phyloP scores from a whole-genome alignment of 2,329 filamentous ascomycete genomes.

The Myriosclerotinia duriaeana region DNA sequence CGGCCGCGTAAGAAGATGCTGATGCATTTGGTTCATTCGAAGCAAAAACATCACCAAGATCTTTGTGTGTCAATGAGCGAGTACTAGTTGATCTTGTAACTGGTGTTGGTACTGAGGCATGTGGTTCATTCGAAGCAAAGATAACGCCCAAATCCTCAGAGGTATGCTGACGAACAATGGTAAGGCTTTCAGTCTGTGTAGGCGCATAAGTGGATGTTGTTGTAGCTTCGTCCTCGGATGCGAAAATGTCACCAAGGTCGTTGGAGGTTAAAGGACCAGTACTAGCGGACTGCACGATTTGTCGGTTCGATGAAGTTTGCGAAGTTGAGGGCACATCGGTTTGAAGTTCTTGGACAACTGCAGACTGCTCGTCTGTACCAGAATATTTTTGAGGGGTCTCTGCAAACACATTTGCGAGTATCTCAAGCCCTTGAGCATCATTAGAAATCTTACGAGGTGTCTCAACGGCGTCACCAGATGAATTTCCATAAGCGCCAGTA shows the following conservation, averaged over 20 bases:
- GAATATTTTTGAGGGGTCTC: not conserved
- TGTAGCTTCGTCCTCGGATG: not conserved
- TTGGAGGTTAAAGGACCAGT: not conserved
- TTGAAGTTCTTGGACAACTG: not conserved
- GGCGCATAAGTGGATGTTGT: not conserved
- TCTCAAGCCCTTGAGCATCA: conserved; percentile 1
- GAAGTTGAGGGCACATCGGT: not conserved
- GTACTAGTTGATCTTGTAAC: conserved; percentile 9
- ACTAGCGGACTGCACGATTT: not conserved
- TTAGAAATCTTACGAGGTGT: not conserved
- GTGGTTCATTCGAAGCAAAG: not conserved
- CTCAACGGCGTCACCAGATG: not conserved
- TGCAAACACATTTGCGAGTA: not conserved
- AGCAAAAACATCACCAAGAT: not conserved
- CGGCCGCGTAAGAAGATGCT: not conserved
- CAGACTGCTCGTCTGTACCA: not conserved
- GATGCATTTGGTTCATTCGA: not conserved
- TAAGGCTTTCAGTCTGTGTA: not conserved
- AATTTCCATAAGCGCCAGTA: not conserved
- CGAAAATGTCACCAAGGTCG: not conserved
- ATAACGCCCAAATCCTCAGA: not conserved
- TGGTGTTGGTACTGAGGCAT: not conserved
- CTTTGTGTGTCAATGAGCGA: not conserved
- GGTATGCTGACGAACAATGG: conserved; percentile 4
- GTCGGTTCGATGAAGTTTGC: not conserved